Evolutionary conservation across 768 basidiomycete genomes (phyloP), one percentile per base, ranked within the genome.

Genomic region (Rhodosporidiobolus odoratus): DNA sequence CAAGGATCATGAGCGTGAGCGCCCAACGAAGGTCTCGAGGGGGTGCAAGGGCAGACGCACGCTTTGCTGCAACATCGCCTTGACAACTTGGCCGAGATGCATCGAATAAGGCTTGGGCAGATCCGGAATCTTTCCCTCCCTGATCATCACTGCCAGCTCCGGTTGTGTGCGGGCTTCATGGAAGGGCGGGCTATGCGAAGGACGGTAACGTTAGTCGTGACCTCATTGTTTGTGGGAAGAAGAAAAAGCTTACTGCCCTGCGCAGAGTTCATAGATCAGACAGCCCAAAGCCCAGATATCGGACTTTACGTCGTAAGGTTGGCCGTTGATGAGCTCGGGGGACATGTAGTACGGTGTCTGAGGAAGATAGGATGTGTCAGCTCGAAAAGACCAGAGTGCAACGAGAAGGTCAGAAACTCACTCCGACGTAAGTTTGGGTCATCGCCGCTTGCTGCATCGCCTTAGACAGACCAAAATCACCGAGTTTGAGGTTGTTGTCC

Each of bases 311-410:
- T 97, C 96, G 80, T 99, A 99, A 5, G 91, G 86, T 78, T 91
- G 93, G 78, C 98, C 95, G 81, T 91, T 91, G 86, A 97, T 92
- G 41, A 98, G 84, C 79, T 99, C 95, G 0, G 96, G 96, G 2
- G 93, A 96, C 96, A 99, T 98, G 82, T 99, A 98, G 79, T 98
- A 94, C 5, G 96, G 96, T 5, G 96, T 99, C 93, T 97, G 76
- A n/a, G 23, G 27, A 2, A 35, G 41, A 32, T 34, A 35, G 4
- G 10, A 32, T 15, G 21, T 23, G 35, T 34, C 9, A 37, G 32
- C 30, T 6, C 2, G 21, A 10, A 41, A n/a, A 21, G 34, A 15
- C 30, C 43, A 30, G 47, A 62, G 48, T n/a, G n/a, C n/a, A n/a
- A n/a, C n/a, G n/a, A 27, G 32, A 13, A 30, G 57, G 50, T 34